Base-by-base conservation (phyloP, 148 eudicot genomes). In the Arctostaphylos glauca region DNA sequence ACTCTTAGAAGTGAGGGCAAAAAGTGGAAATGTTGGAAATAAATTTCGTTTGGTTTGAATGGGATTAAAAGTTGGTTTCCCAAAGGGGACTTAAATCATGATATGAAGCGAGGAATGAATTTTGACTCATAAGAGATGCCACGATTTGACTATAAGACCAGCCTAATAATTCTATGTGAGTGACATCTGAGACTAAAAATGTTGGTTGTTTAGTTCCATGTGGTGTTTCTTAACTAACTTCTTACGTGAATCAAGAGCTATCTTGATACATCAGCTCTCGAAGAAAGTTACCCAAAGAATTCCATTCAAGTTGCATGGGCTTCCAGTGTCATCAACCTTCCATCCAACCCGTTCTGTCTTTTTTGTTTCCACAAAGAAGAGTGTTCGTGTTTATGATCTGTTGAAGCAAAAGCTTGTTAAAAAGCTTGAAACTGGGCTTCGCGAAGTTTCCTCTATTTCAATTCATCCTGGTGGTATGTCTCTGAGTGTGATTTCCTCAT, bases 401-500 rank as follows among this genome's bases (percentile, higher is more conserved):
- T 73, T 89, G 54, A 97, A 97, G 91, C 91, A 88, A 80, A 90
- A 90, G 85, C 90, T 90, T 74, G 67, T 93, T 41, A 97, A 97
- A 89, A 94, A 90, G 90, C 97, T 97, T 81, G 96, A 92, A 77
- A 86, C 99, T 41, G 92, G 92, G 77, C 84, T 94, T 9, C 93
- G 94, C 74, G 95, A 94, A 87, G 86, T 97, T 74, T 94, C 99
- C 68, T 91, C 92, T 75, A 87, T 97, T 74, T 86, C 98, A 77
- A 85, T 97, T 81, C 99, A 97, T 89, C 99, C 99, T 84, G 97
- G 95, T 81, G 99, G 99, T 97, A 89, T 72, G 70, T 60, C 74
- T 80, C 77, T 72, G 64, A 49, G 55, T 81, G 43, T 81, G 3
- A 50, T 70, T 74, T 70, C 78, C 48, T 60, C 58, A 4, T 23